Conservation (phyloP, 2,329 filamentous ascomycete genomes). For the Helicocarpus griseus region DNA sequence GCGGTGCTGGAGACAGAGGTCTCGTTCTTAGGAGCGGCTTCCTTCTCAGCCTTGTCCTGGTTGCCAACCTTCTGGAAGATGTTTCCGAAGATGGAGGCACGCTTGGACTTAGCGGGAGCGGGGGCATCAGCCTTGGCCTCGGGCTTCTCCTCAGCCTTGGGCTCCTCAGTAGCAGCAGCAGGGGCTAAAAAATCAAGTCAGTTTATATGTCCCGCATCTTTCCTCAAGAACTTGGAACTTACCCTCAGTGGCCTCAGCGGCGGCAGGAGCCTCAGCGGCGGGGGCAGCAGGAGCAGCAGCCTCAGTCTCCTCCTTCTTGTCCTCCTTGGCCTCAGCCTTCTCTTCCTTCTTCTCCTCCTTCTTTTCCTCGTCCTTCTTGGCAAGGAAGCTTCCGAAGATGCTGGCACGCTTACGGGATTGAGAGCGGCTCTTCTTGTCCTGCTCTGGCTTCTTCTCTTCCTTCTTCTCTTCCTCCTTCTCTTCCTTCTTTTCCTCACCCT, state of each 20-base stretch:
- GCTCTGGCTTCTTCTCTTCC: slow-evolving; percentile 29
- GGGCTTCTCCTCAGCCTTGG: slow-evolving; percentile 43
- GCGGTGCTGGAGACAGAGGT: slow-evolving; percentile 38
- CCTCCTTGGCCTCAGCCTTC: slow-evolving; percentile 35
- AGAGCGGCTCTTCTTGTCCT: slow-evolving; percentile 46
- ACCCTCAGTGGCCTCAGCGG: slow-evolving; percentile 30
- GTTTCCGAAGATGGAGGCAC: slow-evolving; percentile 72
- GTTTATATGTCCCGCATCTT: slow-evolving; percentile 6
- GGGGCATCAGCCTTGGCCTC: slow-evolving; percentile 38
- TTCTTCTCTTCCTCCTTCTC: slow-evolving; percentile 24
- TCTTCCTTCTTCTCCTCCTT: slow-evolving; percentile 32
- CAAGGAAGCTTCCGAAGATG: slow-evolving; percentile 49
- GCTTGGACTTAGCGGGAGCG: slow-evolving; percentile 58
- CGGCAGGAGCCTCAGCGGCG: slow-evolving; percentile 24
- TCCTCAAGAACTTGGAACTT: slow-evolving; percentile 20
- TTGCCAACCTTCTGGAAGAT: slow-evolving; percentile 60
- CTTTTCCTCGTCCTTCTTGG: slow-evolving; percentile 50
- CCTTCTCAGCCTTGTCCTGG: slow-evolving; percentile 39
- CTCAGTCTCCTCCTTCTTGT: slow-evolving; percentile 21
- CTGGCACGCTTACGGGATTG: slow-evolving; percentile 50
- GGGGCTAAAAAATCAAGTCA: slow-evolving; percentile 21
- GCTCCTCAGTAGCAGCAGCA: slow-evolving; percentile 40
- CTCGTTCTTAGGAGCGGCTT: slow-evolving; percentile 40
- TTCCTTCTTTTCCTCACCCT: too few relatives aligned
- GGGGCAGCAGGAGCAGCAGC: slow-evolving; percentile 31